phyloP scores from a whole-genome alignment of 352 stramenopile species.

The Phytophthora agathidicida region DNA sequence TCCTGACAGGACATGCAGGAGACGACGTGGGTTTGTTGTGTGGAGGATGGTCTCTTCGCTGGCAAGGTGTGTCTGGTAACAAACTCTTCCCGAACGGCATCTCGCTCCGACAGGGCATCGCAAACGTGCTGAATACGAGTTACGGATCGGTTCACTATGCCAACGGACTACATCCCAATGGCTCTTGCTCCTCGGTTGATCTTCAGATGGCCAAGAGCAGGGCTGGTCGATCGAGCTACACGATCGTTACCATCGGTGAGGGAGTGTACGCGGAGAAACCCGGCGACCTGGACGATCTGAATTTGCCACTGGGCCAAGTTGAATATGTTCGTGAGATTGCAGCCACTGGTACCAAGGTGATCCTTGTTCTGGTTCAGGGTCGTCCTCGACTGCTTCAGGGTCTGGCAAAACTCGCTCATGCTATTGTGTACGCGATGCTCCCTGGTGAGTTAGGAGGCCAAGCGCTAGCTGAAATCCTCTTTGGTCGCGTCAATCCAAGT shows the following conservation, averaged over 20 bases:
- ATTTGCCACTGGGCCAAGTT: constrained; percentile 72
- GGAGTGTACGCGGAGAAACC: constrained; percentile 84
- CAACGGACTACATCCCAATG: constrained; percentile 63
- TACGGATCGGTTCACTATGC: constrained; percentile 41
- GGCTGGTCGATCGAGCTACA: constrained; percentile 40
- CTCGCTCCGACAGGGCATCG: constrained; percentile 65
- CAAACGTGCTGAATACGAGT: constrained; percentile 32
- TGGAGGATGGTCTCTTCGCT: constrained; percentile 86
- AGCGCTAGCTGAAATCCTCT: constrained; percentile 87
- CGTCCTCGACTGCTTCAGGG: constrained; percentile 77
- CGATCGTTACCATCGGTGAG: constrained; percentile 84
- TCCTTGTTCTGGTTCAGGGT: constrained; percentile 81
- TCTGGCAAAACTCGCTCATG: constrained; percentile 60
- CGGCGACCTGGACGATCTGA: constrained; percentile 86
- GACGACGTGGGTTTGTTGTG: constrained; percentile 78
- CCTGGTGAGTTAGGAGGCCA: constrained; percentile 83
- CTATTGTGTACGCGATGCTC: constrained; percentile 82
- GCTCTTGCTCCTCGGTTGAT: constrained; percentile 50
- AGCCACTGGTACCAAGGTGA: constrained; percentile 75
- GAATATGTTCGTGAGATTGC: constrained; percentile 81
- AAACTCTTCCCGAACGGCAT: constrained; percentile 63
- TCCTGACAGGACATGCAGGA: constrained; percentile 72
- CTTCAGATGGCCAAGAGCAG: constrained; percentile 43
- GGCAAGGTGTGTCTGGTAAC: constrained; percentile 84
- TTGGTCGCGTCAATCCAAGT: constrained; percentile 80